phyloP scores from a whole-genome alignment of 805 yeast genomes.

The Tetrapisispora taiwanensis region DNA sequence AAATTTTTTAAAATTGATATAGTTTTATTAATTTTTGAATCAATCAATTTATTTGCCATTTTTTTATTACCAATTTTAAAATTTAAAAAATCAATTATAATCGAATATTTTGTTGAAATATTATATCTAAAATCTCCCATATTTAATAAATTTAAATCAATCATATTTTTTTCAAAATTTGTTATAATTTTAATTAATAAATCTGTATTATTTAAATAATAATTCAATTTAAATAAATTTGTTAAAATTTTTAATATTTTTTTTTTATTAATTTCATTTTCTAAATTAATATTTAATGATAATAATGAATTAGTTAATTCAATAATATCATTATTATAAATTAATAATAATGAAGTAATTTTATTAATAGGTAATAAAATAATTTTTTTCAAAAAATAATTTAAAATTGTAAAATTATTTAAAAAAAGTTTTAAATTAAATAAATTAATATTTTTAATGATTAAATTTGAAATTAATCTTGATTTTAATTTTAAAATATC shows the following conservation, averaged over 20 bases:
- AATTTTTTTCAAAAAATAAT: conserved; percentile 10
- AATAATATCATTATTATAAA: neutral
- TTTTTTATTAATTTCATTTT: neutral
- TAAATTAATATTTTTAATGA: neutral
- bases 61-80: conserved; percentile 19
- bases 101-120: conserved; percentile 56
- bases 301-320: neutral
- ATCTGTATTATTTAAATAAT: conserved; percentile 25
- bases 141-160: neutral
- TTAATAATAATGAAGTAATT: neutral
- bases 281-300: neutral
- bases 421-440: neutral
- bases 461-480: neutral
- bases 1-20: conserved; percentile 4
- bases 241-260: conserved; percentile 14
- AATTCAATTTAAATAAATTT: conserved; percentile 17
- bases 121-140: conserved; percentile 49
- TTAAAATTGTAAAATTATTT: conserved; percentile 11
- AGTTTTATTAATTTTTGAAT: conserved; percentile 23
- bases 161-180: neutral
- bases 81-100: conserved; percentile 30
- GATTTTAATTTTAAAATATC: neutral
- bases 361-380: neutral
- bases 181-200: neutral
- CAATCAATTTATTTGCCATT: conserved; percentile 17